phyloP scores from a whole-genome alignment of 2,329 filamentous ascomycete genomes.

The Botrytis elliptica region DNA sequence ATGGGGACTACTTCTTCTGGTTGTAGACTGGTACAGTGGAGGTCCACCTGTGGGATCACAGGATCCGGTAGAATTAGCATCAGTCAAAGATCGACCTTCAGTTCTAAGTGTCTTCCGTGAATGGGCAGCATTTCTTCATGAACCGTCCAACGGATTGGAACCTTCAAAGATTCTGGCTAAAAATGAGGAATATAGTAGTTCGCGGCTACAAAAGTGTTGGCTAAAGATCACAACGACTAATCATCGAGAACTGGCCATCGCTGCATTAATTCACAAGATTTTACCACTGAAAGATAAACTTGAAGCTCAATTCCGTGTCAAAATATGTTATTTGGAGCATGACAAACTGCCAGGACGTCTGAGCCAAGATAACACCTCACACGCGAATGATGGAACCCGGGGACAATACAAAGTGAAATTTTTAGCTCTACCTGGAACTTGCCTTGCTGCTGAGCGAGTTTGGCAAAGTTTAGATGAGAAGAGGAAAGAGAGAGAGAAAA shows the following conservation, averaged over 20 bases:
- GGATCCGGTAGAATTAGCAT: too few relatives aligned
- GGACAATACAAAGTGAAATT: background rate
- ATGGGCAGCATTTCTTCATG: too few relatives aligned
- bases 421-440: too few relatives aligned
- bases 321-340: background rate
- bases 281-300: background rate
- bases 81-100: too few relatives aligned
- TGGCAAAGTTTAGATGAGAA: background rate
- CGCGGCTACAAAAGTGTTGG: too few relatives aligned
- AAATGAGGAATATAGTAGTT: too few relatives aligned
- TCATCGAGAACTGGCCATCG: rapidly evolving
- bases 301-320: background rate
- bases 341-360: background rate
- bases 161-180: background rate
- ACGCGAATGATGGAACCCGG: background rate
- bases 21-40: background rate
- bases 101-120: too few relatives aligned
- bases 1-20: background rate
- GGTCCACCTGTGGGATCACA: background rate
- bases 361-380: background rate
- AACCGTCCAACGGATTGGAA: too few relatives aligned
- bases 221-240: rapidly evolving
- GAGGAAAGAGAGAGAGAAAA: background rate
- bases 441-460: rapidly evolving
- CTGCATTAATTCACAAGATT: background rate